Base-by-base conservation (phyloP, 768 basidiomycete genomes). In the Hortiboletus campestris region DNA sequence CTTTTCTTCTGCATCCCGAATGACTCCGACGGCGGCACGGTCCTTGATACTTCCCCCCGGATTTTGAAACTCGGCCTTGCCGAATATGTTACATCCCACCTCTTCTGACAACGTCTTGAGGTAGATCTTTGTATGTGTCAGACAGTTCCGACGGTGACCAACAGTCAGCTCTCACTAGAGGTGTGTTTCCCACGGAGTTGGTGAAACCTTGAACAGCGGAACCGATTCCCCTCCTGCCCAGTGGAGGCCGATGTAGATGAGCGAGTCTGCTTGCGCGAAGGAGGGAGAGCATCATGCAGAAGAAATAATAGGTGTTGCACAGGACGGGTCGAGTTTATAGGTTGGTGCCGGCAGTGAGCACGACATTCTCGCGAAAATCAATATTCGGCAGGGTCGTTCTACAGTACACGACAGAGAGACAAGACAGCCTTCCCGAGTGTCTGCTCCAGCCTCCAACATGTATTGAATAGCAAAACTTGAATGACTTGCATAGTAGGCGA, bases 51-150 rank as follows among this genome's bases (percentile, higher is more conserved):
- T 94, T 39, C 96, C 96, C 6, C 97, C 97, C 0, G 97, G 97
- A 66, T 98, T 98, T 75, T 97, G 94, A 68, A 97, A 95, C 74
- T 99, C 97, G 19, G 97, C 93, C 70, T 99, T 98, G n/a, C 91
- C 95, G 46, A 86, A 86, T 57, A 98, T 93, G 49, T 83, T 82
- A 51, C 84, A 85, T 16, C 94, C 94, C 1, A 85, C 91, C 67
- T 82, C 83, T 61, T 93, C 84, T 11, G 93, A 97, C 9, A 97
- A 78, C 14, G 74, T 73, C 71, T 91, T 86, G 50, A 98, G 79
- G 60, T 86, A 84, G 56, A 98, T 94, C 94, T 97, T 25, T 17
- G 68, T 4, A 19, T 34, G 19, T 20, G 40, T 71, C 25, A 53
- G 46, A 55, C 46, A 25, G 11, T 22, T n/a, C 13, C 8, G 22